These are phyloP conservation scores for Oryza punctata DNA, from an alignment of 176 grass and related monocot species.

Conservation along the genomic window DNA sequence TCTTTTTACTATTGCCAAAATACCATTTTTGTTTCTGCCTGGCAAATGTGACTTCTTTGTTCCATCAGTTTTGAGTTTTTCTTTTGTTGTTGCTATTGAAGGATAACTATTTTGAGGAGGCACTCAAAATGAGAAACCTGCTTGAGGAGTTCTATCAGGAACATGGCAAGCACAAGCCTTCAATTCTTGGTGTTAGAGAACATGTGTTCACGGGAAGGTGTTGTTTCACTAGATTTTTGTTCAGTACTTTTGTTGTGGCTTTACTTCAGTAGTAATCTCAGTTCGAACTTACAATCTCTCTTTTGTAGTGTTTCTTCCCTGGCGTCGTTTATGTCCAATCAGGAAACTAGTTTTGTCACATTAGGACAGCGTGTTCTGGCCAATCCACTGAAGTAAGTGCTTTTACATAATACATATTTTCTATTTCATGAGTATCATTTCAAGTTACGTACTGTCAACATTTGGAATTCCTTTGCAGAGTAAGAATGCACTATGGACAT, in stretches of 20 bases:
- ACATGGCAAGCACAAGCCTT: conserved; percentile 71
- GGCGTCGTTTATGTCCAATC: conserved; percentile 92
- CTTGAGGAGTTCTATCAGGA: conserved; percentile 82
- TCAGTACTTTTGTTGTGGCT: background rate
- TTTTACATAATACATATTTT: conserved; percentile 18
- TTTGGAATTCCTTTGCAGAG: conserved; percentile 45
- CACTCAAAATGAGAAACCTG: conserved; percentile 95
- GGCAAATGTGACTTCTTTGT: background rate
- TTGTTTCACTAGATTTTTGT: conserved; percentile 18
- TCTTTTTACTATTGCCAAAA: background rate
- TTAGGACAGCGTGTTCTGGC: conserved; percentile 93
- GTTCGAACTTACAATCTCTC: conserved; percentile 14
- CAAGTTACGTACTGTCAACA: conserved; percentile 12
- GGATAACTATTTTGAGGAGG: conserved; percentile 98
- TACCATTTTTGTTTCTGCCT: background rate
- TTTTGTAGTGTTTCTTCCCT: conserved; percentile 84
- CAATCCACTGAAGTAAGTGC: conserved; percentile 83
- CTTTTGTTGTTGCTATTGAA: conserved; percentile 41
- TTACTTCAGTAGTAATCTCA: conserved; percentile 17
- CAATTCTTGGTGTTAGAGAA: conserved; percentile 94
- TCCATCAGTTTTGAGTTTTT: conserved; percentile 24
- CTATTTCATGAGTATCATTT: background rate
- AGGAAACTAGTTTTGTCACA: conserved; percentile 95
- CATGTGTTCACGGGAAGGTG: conserved; percentile 97
- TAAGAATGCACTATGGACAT: conserved; percentile 97